Base-by-base conservation (phyloP, 192 early-diverging fungal genomes). In the Umbelopsis isabellina region DNA sequence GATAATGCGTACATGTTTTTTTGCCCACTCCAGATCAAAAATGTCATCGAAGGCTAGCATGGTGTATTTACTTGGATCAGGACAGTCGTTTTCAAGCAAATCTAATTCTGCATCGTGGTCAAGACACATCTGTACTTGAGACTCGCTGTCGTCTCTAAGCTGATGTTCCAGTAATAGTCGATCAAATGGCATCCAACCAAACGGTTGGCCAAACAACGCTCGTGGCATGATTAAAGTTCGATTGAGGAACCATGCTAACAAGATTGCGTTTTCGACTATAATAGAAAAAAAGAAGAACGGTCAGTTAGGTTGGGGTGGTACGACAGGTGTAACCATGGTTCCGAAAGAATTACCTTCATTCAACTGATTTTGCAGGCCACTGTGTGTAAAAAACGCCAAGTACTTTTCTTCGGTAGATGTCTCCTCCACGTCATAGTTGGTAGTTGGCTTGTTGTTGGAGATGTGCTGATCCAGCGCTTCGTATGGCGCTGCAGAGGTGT, bases 361-460 rank as follows among this genome's bases (percentile, higher is more conserved):
- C 8, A 79, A 48, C 52, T 86, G 84, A 25, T 86, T 86, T 22
- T 86, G 82, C 53, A 86, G 82, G 11, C 82, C 82, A 21, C 84
- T 86, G 66, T 86, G 84, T 9, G 84, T 81, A 30, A 84, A 70
- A 52, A 82, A 86, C 1, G 78, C 77, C 6, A 86, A 46, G 52
- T 80, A 86, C 49, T 74, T 72, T 53, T 86, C 84, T 33, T 79
- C 58, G 20, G 7, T 18, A 20, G 45, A 49, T 8, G 52, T 69
- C 47, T 25, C 27, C 30, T 61, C 55, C 55, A 69, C 70, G 18
- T 10, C 23, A 4, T 72, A 70, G 30, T 61, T 15, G 27, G 10
- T 41, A 4, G 30, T 61, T 61, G 55, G 55, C 30, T 61, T 61
- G 6, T 22, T 22, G 16, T 25, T 35, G 33, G 55, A 61, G 18